A percentile compares a stretch with the other conserved stretches of the same genome.
Evolutionary conservation across 352 stramenopile species (phyloP).

Genomic region (Phytopythium litorale): DNA sequence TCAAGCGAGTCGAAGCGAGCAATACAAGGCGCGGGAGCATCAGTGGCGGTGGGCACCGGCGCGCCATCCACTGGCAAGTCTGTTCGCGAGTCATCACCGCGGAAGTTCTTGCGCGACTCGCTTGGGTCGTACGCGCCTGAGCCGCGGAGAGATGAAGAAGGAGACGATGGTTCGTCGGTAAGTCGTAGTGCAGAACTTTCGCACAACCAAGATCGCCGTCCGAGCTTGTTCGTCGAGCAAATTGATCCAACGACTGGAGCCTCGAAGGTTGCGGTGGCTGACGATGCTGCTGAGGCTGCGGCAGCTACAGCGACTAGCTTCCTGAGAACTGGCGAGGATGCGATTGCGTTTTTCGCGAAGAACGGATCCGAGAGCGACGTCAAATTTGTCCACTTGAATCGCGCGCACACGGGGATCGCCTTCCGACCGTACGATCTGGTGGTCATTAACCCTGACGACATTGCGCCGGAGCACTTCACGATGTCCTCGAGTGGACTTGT

Average conservation of each 20-base stretch:
- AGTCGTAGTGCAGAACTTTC: neutral
- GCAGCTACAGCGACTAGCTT: slow-evolving; percentile 48
- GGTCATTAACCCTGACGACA: slow-evolving; percentile 80
- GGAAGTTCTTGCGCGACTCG: slow-evolving; percentile 61
- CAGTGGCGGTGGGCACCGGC: neutral
- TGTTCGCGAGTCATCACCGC: slow-evolving; percentile 50
- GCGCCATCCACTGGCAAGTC: slow-evolving; percentile 14
- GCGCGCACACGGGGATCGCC: slow-evolving; percentile 46
- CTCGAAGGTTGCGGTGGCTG: slow-evolving; percentile 26
- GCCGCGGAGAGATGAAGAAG: slow-evolving; percentile 10
- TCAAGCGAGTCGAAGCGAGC: neutral
- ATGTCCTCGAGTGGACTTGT: slow-evolving; percentile 88
- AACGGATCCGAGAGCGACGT: slow-evolving; percentile 89
- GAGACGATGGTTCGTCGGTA: neutral
- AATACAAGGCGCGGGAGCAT: no score
- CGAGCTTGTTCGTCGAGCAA: slow-evolving; percentile 39
- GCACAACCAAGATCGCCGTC: slow-evolving; percentile 24
- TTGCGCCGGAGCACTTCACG: slow-evolving; percentile 87
- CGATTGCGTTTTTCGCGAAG: slow-evolving; percentile 93
- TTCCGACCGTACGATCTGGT: slow-evolving; percentile 93
- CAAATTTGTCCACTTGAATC: slow-evolving; percentile 95
- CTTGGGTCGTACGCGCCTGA: slow-evolving; percentile 17
- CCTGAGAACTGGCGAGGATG: slow-evolving; percentile 83
- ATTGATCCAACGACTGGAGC: slow-evolving; percentile 43
- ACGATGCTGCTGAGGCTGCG: slow-evolving; percentile 47